Evolutionary conservation across 495 filamentous ascomycete species (phyloP).

Genomic region (Neurospora sp.): DNA sequence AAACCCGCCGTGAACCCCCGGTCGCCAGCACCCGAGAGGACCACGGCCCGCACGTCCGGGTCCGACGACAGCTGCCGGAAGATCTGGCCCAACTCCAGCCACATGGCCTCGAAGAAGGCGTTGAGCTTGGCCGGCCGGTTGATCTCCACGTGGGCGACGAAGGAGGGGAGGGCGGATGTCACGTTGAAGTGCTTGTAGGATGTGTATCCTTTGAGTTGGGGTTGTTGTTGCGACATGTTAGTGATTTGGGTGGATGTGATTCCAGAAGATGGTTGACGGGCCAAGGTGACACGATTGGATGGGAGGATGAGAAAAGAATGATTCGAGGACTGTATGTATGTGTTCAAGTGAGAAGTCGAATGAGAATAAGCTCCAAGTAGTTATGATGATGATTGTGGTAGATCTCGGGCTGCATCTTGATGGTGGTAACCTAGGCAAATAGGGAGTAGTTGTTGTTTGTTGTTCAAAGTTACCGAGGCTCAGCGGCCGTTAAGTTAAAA

Average conservation of each 20-base stretch:
- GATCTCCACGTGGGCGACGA: constrained; percentile 88
- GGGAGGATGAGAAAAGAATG: background rate
- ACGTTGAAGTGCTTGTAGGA: constrained; percentile 67
- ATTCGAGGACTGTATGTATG: background rate
- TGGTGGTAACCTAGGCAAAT: background rate
- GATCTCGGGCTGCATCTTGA: background rate
- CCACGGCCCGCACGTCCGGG: constrained; percentile 62
- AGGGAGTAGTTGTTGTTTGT: background rate
- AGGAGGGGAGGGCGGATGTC: constrained; percentile 49
- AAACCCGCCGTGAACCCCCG: too few species aligned
- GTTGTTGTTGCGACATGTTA: constrained; percentile 13
- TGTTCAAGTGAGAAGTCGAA: background rate
- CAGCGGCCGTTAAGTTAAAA: background rate
- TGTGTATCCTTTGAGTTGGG: constrained; percentile 20
- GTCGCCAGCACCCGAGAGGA: constrained; percentile 75
- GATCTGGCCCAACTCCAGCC: constrained; percentile 65
- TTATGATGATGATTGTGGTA: background rate
- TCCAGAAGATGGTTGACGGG: background rate
- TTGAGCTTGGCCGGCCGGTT: constrained; percentile 86
- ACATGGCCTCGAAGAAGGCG: constrained; percentile 84
- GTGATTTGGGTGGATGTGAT: background rate
- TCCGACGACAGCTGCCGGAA: constrained; percentile 67
- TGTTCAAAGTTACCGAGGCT: constrained; percentile 3
- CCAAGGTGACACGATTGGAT: background rate
- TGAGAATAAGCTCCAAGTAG: background rate